These are phyloP conservation scores for Eutypella sp. DNA, from an alignment of 2,329 filamentous ascomycete species.

Conservation along the genomic window DNA sequence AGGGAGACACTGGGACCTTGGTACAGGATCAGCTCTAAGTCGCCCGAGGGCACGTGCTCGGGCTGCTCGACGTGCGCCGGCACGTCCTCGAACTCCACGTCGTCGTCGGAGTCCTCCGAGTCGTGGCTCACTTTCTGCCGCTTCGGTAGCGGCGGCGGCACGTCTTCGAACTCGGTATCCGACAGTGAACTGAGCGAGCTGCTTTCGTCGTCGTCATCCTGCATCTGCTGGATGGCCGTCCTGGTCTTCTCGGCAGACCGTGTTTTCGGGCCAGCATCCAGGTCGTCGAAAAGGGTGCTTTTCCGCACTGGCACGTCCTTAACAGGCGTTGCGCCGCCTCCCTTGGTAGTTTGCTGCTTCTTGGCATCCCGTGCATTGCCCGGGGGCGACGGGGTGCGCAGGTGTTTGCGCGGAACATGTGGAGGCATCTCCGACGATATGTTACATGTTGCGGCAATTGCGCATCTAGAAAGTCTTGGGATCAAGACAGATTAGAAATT, in stretches of 20 bases:
- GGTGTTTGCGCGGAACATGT: constrained; percentile 60
- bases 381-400: constrained; percentile 44
- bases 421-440: constrained; percentile 54
- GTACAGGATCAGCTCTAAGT: constrained; percentile 68
- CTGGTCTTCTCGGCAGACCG: constrained; percentile 38
- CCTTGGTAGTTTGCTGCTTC: constrained; percentile 21
- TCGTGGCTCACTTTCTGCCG: constrained; percentile 31
- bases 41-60: constrained; percentile 51
- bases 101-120: constrained; percentile 55
- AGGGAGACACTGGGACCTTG: constrained; percentile 55
- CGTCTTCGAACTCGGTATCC: constrained; percentile 54
- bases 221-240: constrained; percentile 38
- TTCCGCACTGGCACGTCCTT: constrained; percentile 38
- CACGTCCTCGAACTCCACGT: constrained; percentile 60
- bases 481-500: no score
- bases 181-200: constrained; percentile 50
- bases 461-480: no score
- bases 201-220: constrained; percentile 36
- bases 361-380: constrained; percentile 25
- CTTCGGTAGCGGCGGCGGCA: constrained; percentile 34
- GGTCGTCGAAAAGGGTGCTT: constrained; percentile 55
- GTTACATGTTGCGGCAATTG: no score
- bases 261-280: constrained; percentile 46
- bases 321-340: constrained; percentile 17
- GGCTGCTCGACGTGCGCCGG: constrained; percentile 34